Base-by-base conservation (phyloP, 176 grass and related monocot genomes). In the Olyra latifolia region DNA sequence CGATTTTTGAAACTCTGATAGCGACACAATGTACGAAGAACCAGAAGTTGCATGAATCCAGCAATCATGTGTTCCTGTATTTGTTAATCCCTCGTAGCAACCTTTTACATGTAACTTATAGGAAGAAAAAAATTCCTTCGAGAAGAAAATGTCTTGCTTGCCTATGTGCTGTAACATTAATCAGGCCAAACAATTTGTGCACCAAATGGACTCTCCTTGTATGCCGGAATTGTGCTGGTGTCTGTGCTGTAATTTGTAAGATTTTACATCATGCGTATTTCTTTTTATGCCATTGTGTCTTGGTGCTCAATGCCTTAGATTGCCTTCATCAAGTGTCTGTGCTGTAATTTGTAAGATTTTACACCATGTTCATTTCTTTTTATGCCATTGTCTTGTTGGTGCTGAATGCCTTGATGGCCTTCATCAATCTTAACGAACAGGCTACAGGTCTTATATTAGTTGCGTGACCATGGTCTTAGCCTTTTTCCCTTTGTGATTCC, bases 181-280 rank as follows among this genome's bases (percentile, higher is more conserved):
- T 95, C 76, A 60, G 86, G 83, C 6, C 66, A 83, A 42, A 88
- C 84, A 71, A 78, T 87, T 45, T 58, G 54, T 80, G 42, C 88
- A 48, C 81, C 90, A 24, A 83, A 75, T 11, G 90, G 86, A 73
- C 64, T 88, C 28, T 78, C 96, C 3, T 75, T 43, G 92, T 99
- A 9, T 99, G 96, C 85, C 68, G 84, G 24, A 99, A 99, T 69
- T 99, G 96, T 70, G 71, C 32, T 1, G 96, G 96, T 32, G 89
- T 81, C 8, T 90, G 96, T 50, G 92, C 88, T 87, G 79, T 99
- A 46, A 79, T 99, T 89, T 99, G 96, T 99, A 84, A 95, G 88
- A 30, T 43, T 77, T 64, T 39, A 1, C 27, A 10, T 66, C 49
- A 41, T 5, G 89, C 47, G 10, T 16, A 30, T 66, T 47, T 20